Base-by-base conservation (phyloP, 148 eudicot genomes). In the Bassia scoparia region DNA sequence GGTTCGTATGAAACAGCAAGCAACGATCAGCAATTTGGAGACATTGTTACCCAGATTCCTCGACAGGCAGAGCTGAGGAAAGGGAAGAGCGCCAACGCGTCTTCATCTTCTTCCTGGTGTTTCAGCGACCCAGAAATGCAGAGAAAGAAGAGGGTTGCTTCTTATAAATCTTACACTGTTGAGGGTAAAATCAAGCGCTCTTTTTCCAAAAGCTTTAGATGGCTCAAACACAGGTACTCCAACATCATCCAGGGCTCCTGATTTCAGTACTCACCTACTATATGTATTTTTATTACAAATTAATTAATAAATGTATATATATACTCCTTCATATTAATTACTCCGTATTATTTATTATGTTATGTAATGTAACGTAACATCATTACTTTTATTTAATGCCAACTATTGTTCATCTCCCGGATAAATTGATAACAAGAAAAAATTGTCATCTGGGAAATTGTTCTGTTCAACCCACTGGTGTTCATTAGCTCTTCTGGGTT, bases 101-200 rank as follows among this genome's bases (percentile, higher is more conserved):
- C 88, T 31, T 46, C 78, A 31, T 5, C 46, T 8, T 41, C 46
- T 4, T 5, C 10, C 12, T 89, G 94, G 94, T 85, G 85, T 74
- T 79, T 88, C 4, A 84, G 59, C 59, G 96, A 88, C 77, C 92
- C 96, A 23, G 96, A 90, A 52, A 48, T 90, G 84, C 86, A 84
- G 82, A 85, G 96, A 79, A 90, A 90, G 82, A 86, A 85, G 67
- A 79, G 96, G 80, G 96, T 90, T 54, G 96, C 90, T 23, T 80
- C 90, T 69, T 90, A 90, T 29, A 90, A 90, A 62, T 83, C 84
- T 33, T 90, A 88, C 54, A 71, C 81, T 38, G 96, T 85, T 71
- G 92, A 90, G 49, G 92, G 90, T 4, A 90, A 85, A 78, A 81
- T 90, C 49, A 90, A 90, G 73, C 87, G 86, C 7, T 85, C 90